Base-by-base conservation (phyloP, 345 rosid genomes). In the Eucalyptus brandiana region DNA sequence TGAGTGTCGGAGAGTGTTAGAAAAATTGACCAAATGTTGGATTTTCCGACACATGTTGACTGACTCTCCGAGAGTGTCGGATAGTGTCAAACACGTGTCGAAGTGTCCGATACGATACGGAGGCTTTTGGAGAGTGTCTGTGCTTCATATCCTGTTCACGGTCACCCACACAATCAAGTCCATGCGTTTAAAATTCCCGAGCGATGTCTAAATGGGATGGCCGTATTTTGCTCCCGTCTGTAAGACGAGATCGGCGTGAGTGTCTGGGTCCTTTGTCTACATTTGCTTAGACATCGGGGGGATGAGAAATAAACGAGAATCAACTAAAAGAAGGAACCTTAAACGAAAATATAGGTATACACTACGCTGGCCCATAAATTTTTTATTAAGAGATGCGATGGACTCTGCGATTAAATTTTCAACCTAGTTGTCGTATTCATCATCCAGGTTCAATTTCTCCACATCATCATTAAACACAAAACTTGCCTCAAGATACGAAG, bases 311-410 rank as follows among this genome's bases (percentile, higher is more conserved):
- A 1, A 10, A 56, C 24, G 34, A 30, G 32, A 62, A 62, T 62
- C 16, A 1, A 28, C 67, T 28, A 3, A 60, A 60, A 60, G 67
- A 60, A 60, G 16, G 67, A 60, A 12, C 32, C 67, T 2, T 2
- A 58, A 60, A 60, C 12, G 3, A 60, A 60, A 28, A 12, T 26
- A 12, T 1, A 30, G 69, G 32, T 30, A 62, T 30, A 13, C 13
- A 12, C n/a, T 13, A 12, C 1, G 4, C 7, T 1, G 8, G 32
- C 15, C 16, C 69, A 28, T 62, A 13, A 62, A 30, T 0, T 28
- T 28, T 6, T 0, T 13, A 60, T 60, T 28, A 28, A 28, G 15
- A 12, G 69, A 62, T 62, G 4, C 1, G 2, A 30, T 0, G 0
- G 9, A 12, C 34, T 6, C 17, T 0, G 1, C 0, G 0, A 13